These are phyloP conservation scores for Exophiala sp. DNA, from an alignment of 2,329 filamentous ascomycete species.

Conservation along the genomic window DNA sequence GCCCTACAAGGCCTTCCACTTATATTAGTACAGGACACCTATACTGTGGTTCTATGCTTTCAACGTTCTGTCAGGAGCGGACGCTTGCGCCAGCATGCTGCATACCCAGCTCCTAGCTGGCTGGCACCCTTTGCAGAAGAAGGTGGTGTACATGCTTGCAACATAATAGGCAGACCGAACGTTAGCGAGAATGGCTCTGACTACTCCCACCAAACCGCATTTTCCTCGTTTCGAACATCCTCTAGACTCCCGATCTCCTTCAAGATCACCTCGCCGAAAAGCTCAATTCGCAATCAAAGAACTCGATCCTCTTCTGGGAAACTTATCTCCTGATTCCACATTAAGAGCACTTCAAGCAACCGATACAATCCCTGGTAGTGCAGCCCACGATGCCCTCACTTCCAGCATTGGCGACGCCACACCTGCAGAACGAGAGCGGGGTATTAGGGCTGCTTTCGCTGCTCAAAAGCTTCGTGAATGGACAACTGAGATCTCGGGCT, in stretches of 20 bases:
- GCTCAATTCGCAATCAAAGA: constrained; percentile 37
- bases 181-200: constrained; percentile 18
- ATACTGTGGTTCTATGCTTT: too few relatives aligned
- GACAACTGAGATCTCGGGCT: constrained; percentile 56
- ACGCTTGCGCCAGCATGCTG: constrained; percentile 15
- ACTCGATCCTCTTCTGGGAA: constrained; percentile 48
- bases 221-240: constrained; percentile 26
- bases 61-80: not conserved
- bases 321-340: constrained; percentile 54
- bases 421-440: constrained; percentile 55
- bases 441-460: constrained; percentile 56
- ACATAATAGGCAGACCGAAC: constrained; percentile 4
- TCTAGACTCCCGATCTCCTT: constrained; percentile 35
- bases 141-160: constrained; percentile 6
- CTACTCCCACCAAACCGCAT: constrained; percentile 23
- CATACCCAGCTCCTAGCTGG: constrained; percentile 5
- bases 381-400: constrained; percentile 40
- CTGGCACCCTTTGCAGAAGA: constrained; percentile 10
- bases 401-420: constrained; percentile 56
- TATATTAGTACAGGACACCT: too few relatives aligned
- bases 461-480: constrained; percentile 58
- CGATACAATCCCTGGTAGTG: constrained; percentile 39
- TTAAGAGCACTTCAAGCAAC: constrained; percentile 48
- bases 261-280: constrained; percentile 38
- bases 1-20: too few relatives aligned